Conservation (phyloP, 176 grass and related monocot species). For the Cymbopogon citratus region DNA sequence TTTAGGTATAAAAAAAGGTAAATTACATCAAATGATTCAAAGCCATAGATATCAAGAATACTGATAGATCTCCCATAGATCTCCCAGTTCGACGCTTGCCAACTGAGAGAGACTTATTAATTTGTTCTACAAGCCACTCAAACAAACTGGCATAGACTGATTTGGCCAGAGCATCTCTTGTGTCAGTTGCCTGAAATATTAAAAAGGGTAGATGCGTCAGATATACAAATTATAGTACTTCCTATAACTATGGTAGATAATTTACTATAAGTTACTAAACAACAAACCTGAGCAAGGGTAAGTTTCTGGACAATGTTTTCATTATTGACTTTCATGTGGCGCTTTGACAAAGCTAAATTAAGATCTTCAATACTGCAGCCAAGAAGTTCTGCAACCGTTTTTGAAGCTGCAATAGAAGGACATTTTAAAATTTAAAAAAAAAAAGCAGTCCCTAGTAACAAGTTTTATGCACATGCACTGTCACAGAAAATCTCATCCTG, state of each 20-base stretch:
- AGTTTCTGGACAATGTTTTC: conserved; percentile 98
- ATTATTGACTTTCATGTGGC: conserved; percentile 93
- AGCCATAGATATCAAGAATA: conserved; percentile 99
- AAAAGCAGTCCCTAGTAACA: neutral
- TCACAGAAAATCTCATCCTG: neutral
- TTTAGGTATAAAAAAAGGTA: conserved; percentile 20
- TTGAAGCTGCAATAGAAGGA: conserved; percentile 55
- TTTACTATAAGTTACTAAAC: conserved; percentile 22
- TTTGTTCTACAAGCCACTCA: conserved; percentile 96
- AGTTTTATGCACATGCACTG: neutral
- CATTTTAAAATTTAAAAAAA: neutral
- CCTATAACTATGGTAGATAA: neutral
- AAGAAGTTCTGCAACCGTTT: conserved; percentile 82
- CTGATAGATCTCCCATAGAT: conserved; percentile 99
- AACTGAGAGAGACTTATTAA: conserved; percentile 88
- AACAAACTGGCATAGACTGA: conserved; percentile 93
- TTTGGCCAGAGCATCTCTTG: conserved; percentile 93
- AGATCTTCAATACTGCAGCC: conserved; percentile 81
- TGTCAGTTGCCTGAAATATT: conserved; percentile 73
- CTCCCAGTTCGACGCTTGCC: conserved; percentile 79
- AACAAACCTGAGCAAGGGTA: conserved; percentile 88
- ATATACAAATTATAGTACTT: conserved; percentile 20
- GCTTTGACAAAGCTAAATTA: conserved; percentile 72
- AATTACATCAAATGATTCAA: conserved; percentile 93
- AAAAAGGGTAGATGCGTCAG: conserved; percentile 17